phyloP scores from a whole-genome alignment of 2,329 filamentous ascomycete species.

The Ceratocystis huliohia region DNA sequence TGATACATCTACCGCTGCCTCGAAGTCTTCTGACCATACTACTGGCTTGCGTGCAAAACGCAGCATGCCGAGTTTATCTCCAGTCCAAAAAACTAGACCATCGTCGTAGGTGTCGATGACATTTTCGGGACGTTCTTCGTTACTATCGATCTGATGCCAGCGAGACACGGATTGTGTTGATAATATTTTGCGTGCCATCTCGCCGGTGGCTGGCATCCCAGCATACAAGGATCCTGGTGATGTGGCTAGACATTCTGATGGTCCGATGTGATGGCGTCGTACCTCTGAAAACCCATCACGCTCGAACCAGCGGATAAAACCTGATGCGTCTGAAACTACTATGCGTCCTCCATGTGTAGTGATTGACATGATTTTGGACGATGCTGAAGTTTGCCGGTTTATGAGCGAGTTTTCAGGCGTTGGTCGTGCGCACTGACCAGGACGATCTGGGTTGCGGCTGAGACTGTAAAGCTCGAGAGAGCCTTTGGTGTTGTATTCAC shows the following conservation, averaged over 20 bases:
- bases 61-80: slow-evolving; percentile 66
- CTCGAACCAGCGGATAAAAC: slow-evolving; percentile 82
- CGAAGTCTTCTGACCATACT: slow-evolving; percentile 40
- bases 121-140: background rate
- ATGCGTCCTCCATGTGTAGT: slow-evolving; percentile 69
- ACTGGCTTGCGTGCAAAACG: slow-evolving; percentile 44
- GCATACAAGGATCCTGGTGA: slow-evolving; percentile 39
- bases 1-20: slow-evolving; percentile 32
- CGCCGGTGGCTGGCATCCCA: slow-evolving; percentile 44
- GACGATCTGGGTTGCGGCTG: slow-evolving; percentile 22
- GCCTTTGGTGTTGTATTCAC: slow-evolving; percentile 84
- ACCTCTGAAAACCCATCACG: slow-evolving; percentile 59
- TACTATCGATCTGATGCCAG: slow-evolving; percentile 22
- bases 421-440: slow-evolving; percentile 1
- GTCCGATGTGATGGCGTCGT: slow-evolving; percentile 43
- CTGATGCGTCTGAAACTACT: slow-evolving; percentile 72
- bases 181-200: slow-evolving; percentile 69
- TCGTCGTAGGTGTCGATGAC: slow-evolving; percentile 37
- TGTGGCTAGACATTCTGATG: slow-evolving; percentile 32
- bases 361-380: slow-evolving; percentile 69
- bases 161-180: slow-evolving; percentile 38
- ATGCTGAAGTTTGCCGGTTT: slow-evolving; percentile 73
- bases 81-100: slow-evolving; percentile 76
- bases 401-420: background rate
- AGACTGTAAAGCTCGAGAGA: slow-evolving; percentile 77